Percentiles rank a stretch among this genome's conserved stretches.
Conservation (phyloP, 257 asterid species). For the Oldenlandia corymbosa region DNA sequence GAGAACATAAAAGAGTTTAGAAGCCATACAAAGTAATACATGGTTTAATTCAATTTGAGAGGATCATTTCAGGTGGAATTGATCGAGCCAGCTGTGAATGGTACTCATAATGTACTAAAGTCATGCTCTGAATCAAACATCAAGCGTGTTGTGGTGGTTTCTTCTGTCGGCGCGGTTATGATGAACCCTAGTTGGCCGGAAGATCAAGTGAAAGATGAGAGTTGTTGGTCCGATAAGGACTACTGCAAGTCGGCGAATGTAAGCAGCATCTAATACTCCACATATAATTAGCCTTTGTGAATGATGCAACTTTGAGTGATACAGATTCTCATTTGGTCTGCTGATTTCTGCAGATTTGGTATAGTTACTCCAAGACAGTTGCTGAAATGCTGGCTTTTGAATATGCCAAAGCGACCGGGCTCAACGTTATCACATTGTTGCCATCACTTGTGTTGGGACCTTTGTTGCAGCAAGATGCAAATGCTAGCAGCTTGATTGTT, state of each 20-base stretch:
- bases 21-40: too few relatives aligned
- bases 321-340: neutral
- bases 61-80: slow-evolving; percentile 55
- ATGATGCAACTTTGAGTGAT: too few relatives aligned
- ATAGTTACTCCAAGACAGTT: slow-evolving; percentile 59
- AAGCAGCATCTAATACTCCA: too few relatives aligned
- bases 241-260: slow-evolving; percentile 68
- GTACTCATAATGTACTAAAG: slow-evolving; percentile 70
- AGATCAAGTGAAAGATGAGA: slow-evolving; percentile 51
- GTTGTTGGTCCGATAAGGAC: slow-evolving; percentile 80
- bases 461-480: slow-evolving; percentile 47
- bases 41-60: too few relatives aligned
- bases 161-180: slow-evolving; percentile 55
- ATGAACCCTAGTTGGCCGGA: slow-evolving; percentile 63
- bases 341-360: slow-evolving; percentile 63
- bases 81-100: slow-evolving; percentile 67
- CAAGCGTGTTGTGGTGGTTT: slow-evolving; percentile 54
- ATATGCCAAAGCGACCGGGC: slow-evolving; percentile 52
- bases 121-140: slow-evolving; percentile 64
- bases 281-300: too few relatives aligned
- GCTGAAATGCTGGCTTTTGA: slow-evolving; percentile 68
- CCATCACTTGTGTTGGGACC: slow-evolving; percentile 70
- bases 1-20: too few relatives aligned
- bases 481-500: slow-evolving; percentile 56
- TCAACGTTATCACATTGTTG: slow-evolving; percentile 48